Conservation (phyloP, 2,329 filamentous ascomycete species). For the Scorias spongiosa region DNA sequence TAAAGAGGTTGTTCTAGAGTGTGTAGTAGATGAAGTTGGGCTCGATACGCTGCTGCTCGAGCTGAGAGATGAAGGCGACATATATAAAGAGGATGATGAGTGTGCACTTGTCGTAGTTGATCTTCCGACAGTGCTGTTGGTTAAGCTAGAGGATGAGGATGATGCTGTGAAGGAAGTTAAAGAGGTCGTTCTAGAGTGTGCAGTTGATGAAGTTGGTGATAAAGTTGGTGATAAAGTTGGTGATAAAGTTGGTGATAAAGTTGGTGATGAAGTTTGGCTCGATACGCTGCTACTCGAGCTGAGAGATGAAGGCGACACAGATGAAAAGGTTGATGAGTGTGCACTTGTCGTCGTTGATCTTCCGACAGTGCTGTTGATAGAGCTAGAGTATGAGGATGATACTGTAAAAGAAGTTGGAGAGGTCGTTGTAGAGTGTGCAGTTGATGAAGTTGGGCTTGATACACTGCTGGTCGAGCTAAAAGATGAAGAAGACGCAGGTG, state of each 20-base stretch:
- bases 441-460: constrained; percentile 1
- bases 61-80: constrained; percentile 3
- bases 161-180: constrained; percentile 4
- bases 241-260: too few relatives aligned
- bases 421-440: background rate
- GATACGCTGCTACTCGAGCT: too few relatives aligned
- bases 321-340: background rate
- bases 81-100: background rate
- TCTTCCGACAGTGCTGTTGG: background rate
- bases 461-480: too few relatives aligned
- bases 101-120: constrained; percentile 2
- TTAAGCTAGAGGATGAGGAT: constrained; percentile 2
- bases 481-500: too few relatives aligned
- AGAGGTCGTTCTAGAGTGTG: constrained; percentile 1
- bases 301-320: constrained; percentile 2
- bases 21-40: background rate
- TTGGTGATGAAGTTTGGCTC: background rate
- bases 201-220: background rate
- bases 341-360: constrained; percentile 2
- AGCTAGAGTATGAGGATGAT: constrained; percentile 2
- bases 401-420: constrained; percentile 4
- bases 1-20: constrained; percentile 2
- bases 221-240: too few relatives aligned
- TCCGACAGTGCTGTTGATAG: background rate
- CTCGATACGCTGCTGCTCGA: too few relatives aligned